Conservation (phyloP, 148 eudicot species). For the Linanthus parryae region DNA sequence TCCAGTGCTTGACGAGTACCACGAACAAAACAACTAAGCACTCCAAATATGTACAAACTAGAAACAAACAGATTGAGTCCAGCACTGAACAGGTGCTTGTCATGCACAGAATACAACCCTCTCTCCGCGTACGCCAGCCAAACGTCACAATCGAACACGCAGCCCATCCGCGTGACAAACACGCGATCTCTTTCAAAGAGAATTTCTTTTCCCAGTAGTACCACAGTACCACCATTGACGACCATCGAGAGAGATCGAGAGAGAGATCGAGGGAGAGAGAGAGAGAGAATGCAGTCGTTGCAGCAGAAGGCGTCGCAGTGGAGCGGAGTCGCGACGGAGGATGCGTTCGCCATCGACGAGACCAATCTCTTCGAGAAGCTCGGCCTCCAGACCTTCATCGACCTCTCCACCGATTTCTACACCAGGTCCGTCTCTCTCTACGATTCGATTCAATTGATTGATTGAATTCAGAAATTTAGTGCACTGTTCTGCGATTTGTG, state of each 20-base stretch:
- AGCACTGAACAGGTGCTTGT: too few relatives aligned
- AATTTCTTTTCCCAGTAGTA: too few relatives aligned
- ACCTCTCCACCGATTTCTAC: slow-evolving; percentile 87
- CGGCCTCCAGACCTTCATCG: slow-evolving; percentile 71
- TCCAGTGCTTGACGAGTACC: too few relatives aligned
- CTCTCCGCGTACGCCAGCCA: background rate
- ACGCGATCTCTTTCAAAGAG: background rate
- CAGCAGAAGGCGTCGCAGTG: slow-evolving; percentile 82
- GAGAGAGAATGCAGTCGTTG: slow-evolving; percentile 56
- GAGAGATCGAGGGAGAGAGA: slow-evolving; percentile 4
- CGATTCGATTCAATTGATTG: background rate
- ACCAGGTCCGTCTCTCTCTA: slow-evolving; percentile 25
- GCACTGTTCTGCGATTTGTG: background rate
- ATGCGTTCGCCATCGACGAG: slow-evolving; percentile 78
- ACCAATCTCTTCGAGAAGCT: slow-evolving; percentile 73
- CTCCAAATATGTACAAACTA: too few relatives aligned
- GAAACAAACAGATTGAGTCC: too few relatives aligned
- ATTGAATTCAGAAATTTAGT: background rate
- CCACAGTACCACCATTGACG: too few relatives aligned
- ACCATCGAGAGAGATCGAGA: background rate
- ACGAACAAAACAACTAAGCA: too few relatives aligned
- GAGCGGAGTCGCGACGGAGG: slow-evolving; percentile 64
- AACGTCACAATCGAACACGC: background rate
- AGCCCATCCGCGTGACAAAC: background rate
- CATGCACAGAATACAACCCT: too few relatives aligned